Conservation (phyloP, 2,329 filamentous ascomycete species). For the Cordyceps militaris region DNA sequence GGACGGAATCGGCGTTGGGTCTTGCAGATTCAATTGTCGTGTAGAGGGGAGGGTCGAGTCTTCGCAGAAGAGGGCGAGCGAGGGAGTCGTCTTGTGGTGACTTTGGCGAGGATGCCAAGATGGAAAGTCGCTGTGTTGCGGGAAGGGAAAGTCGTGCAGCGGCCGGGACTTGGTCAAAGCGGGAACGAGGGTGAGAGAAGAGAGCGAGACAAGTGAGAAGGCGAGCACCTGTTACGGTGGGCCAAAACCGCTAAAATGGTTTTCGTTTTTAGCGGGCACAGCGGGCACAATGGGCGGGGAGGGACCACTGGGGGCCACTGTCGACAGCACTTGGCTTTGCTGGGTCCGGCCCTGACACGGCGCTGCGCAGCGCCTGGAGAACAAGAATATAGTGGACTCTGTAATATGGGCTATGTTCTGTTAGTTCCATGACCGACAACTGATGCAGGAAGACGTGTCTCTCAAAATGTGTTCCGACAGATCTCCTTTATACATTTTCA, state of each 20-base stretch:
- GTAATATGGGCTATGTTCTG: no score
- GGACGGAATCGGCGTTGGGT: neutral
- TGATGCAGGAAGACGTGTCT: no score
- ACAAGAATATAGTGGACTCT: no score
- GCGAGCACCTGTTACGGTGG: neutral
- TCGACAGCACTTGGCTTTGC: neutral
- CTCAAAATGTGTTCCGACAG: neutral
- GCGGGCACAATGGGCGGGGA: neutral
- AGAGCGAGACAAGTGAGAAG: neutral
- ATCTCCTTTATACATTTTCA: neutral
- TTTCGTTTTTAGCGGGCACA: neutral
- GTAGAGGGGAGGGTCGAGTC: neutral
- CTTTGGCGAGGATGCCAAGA: neutral
- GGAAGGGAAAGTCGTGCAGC: slow-evolving; percentile 8
- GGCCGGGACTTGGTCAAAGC: neutral
- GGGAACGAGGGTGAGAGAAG: neutral
- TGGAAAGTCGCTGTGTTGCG: slow-evolving; percentile 4
- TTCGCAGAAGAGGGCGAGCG: neutral
- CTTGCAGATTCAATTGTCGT: neutral
- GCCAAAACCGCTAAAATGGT: neutral
- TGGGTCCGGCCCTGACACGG: neutral
- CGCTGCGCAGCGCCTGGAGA: neutral
- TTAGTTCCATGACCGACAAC: no score
- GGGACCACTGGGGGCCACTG: neutral
- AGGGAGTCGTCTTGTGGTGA: neutral